These are phyloP conservation scores for Graphilbum ipis-grandicollis DNA, from an alignment of 2,329 filamentous ascomycete genomes.

Conservation along the genomic window DNA sequence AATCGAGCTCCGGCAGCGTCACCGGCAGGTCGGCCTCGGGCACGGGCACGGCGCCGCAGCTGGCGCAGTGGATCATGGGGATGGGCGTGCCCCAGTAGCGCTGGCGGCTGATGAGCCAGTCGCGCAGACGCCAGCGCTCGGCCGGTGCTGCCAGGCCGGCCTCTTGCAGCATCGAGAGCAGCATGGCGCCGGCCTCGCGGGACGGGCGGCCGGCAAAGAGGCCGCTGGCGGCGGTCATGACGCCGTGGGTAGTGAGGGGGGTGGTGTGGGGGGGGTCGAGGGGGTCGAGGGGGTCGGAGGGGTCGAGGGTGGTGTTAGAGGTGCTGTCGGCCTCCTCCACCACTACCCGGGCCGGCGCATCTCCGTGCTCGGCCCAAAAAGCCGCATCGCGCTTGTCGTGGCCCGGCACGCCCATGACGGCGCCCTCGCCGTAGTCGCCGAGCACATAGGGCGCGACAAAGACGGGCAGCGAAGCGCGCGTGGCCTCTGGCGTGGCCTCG, in stretches of 20 bases:
- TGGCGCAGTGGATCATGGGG: slow-evolving; percentile 65
- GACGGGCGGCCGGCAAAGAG: slow-evolving; percentile 48
- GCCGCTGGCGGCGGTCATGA: slow-evolving; percentile 49
- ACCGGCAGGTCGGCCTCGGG: slow-evolving; percentile 64
- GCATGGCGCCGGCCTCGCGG: slow-evolving; percentile 38
- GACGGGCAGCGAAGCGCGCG: slow-evolving; percentile 46
- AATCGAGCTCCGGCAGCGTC: slow-evolving; percentile 48
- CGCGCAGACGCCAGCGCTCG: slow-evolving; percentile 64
- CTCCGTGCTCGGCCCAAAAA: slow-evolving; percentile 61
- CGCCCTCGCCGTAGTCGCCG: slow-evolving; percentile 70
- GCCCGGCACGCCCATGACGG: slow-evolving; percentile 82
- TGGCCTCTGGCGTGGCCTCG: slow-evolving; percentile 28
- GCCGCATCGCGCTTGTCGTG: slow-evolving; percentile 64
- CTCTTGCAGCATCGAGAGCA: slow-evolving; percentile 38
- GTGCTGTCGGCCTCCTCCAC: slow-evolving; percentile 35
- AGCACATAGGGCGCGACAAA: slow-evolving; percentile 76
- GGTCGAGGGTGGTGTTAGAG: too few species aligned
- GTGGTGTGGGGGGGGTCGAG: too few species aligned
- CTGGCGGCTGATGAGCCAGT: slow-evolving; percentile 87
- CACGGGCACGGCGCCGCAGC: slow-evolving; percentile 66
- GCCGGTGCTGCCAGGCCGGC: slow-evolving; percentile 41
- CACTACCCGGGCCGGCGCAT: slow-evolving; percentile 45
- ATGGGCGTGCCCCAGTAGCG: slow-evolving; percentile 86
- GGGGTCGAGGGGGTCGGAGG: too few species aligned
- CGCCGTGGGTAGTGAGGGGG: slow-evolving; percentile 48